A percentile compares a stretch with the other conserved stretches of the same genome.
phyloP scores from a whole-genome alignment of 192 early-diverging fungal genomes.

The Linnemannia elongata region DNA sequence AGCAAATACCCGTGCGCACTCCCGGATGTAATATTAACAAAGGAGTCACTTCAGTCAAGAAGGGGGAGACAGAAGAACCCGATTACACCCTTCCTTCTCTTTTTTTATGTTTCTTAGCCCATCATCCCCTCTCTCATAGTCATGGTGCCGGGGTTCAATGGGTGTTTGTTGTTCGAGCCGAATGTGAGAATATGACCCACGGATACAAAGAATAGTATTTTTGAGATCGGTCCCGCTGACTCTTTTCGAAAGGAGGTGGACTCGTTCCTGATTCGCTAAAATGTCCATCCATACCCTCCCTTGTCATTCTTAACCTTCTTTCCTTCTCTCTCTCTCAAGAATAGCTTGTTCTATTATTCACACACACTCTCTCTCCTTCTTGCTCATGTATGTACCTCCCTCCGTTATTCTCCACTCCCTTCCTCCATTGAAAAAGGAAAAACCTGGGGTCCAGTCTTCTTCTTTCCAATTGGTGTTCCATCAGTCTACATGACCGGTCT shows the following conservation, averaged over 20 bases:
- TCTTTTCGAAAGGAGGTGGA: neutral
- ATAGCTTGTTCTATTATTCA: neutral
- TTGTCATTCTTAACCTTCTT: conserved; percentile 12
- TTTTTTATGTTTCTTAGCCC: too few relatives aligned
- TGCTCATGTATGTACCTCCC: neutral
- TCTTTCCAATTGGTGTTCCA: neutral
- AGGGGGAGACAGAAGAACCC: neutral
- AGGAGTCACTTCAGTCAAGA: neutral
- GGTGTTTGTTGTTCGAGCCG: neutral
- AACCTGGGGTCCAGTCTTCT: neutral
- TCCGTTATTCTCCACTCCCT: neutral
- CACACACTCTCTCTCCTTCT: neutral
- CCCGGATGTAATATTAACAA: neutral
- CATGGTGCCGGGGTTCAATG: neutral
- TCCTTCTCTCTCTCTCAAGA: neutral
- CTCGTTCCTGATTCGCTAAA: conserved; percentile 40
- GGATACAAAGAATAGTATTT: neutral
- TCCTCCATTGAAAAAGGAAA: conserved; percentile 3
- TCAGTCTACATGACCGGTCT: too few relatives aligned
- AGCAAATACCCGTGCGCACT: neutral
- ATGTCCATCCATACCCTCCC: neutral
- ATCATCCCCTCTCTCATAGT: neutral
- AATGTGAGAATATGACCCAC: neutral
- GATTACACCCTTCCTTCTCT: neutral
- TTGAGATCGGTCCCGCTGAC: neutral